Base-by-base conservation (phyloP, 1,284 basidiomycete species). In the Pascua guehoae region DNA sequence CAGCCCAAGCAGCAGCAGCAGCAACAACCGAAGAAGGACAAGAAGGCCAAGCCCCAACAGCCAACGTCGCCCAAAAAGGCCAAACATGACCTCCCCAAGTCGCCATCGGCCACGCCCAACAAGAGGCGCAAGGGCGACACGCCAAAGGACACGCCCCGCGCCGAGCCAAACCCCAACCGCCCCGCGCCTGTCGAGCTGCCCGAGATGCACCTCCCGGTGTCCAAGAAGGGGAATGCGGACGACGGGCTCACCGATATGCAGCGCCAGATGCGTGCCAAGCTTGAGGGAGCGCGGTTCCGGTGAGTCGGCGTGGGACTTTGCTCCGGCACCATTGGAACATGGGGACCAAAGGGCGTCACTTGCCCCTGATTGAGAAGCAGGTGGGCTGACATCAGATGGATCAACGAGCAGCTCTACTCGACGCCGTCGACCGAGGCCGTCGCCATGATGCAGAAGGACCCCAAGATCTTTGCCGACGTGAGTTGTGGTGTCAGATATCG, bases 351-450 rank as follows among this genome's bases (percentile, higher is more conserved):
- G 24, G 24, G 24, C 24, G 24, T 32, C 24, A 7, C 7, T 32
- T 32, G 24, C 24, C 24, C 24, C 24, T 7, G 4, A 32, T 32
- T 51, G 14, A 15, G 43, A 47, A 42, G 54, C 16, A 54, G 47
- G 45, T 52, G 41, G n/a, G 44, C 56, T 11, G 53, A 58, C 51
- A 49, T 24, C 49, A 91, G 90, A 69, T 83, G 87, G 79, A 88
- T 93, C 64, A 96, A 95, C 70, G 91, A 94, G 78, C 82, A 82
- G 48, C 78, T 96, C 24, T 96, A 95, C 79, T 90, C 89, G 64
- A 88, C 86, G 2, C 83, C 85, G 56, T 91, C 91, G 63, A 77
- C 75, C 24, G 81, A 87, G 51, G 90, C 91, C 8, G 82, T 84
- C 57, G 79, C 83, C 54, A 84, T 94, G 83, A 91, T 96, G 86